A percentile compares a stretch with the other conserved stretches of the same genome.
Conservation (phyloP, 1,139 yeast species). For the Suhomyces panamericanus region DNA sequence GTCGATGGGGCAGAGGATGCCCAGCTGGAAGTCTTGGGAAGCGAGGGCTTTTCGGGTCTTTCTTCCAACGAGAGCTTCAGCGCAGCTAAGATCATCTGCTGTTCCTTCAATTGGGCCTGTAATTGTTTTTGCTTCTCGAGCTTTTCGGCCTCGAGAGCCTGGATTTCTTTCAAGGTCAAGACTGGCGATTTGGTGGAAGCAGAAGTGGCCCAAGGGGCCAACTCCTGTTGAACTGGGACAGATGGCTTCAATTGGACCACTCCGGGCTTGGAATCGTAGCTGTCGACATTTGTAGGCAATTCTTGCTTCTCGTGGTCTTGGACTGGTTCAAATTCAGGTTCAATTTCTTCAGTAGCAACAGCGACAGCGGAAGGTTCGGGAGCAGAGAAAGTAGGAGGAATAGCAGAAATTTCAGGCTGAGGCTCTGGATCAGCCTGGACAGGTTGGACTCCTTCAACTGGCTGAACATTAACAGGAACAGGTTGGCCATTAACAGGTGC, state of each 20-base stretch:
- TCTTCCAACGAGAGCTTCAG: conserved; percentile 25
- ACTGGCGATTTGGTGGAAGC: conserved; percentile 34
- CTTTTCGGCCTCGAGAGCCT: conserved; percentile 63
- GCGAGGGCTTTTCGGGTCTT: conserved; percentile 28
- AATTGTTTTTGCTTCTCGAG: conserved; percentile 38
- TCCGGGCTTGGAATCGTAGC: background rate
- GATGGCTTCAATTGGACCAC: conserved; percentile 24
- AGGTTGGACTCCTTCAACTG: background rate
- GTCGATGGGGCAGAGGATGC: conserved; percentile 35
- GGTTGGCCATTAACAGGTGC: background rate
- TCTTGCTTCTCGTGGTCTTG: conserved; percentile 3
- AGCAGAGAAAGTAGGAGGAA: background rate
- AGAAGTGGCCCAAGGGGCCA: conserved; percentile 61
- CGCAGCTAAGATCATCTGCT: conserved; percentile 21
- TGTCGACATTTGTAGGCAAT: background rate
- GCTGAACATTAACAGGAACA: background rate
- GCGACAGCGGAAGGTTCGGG: background rate
- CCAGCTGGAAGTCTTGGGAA: conserved; percentile 59
- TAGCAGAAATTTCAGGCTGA: background rate
- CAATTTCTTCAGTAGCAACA: background rate
- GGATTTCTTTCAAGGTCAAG: conserved; percentile 69
- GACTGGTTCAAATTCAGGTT: background rate
- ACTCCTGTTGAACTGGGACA: conserved; percentile 24
- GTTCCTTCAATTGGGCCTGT: conserved; percentile 33
- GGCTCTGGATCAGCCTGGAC: conserved; percentile 12